phyloP scores from a whole-genome alignment of 2,329 filamentous ascomycete species.

The Thyridium curvatum region DNA sequence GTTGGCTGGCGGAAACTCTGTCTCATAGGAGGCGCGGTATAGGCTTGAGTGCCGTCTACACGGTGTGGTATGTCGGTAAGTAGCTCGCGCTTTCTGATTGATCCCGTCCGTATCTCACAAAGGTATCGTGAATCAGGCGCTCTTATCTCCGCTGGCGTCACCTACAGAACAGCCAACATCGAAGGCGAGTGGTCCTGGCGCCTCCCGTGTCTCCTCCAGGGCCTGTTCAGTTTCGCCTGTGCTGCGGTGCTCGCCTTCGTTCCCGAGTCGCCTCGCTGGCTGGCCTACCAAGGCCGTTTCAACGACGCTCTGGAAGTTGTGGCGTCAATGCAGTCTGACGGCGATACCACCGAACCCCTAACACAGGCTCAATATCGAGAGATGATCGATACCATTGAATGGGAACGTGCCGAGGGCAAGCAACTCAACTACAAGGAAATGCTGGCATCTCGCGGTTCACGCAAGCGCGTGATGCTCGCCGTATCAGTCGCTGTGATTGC shows the following conservation, averaged over 20 bases:
- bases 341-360: slow-evolving; percentile 1
- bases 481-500: slow-evolving; percentile 2
- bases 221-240: not conserved
- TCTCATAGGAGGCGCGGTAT: too few relatives aligned
- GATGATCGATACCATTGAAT: slow-evolving; percentile 6
- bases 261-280: slow-evolving; percentile 10
- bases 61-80: too few relatives aligned
- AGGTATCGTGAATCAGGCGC: too few relatives aligned
- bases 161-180: slow-evolving; percentile 7
- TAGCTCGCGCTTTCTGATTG: too few relatives aligned
- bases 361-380: slow-evolving; percentile 5
- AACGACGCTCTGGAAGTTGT: too few relatives aligned
- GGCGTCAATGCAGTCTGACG: not conserved
- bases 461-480: slow-evolving; percentile 2
- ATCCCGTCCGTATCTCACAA: too few relatives aligned
- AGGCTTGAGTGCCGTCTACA: too few relatives aligned
- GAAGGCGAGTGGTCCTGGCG: slow-evolving; percentile 9
- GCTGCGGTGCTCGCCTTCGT: not conserved
- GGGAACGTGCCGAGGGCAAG: too few relatives aligned
- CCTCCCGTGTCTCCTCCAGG: slow-evolving; percentile 10
- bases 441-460: not conserved
- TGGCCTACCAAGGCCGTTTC: slow-evolving; percentile 3
- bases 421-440: too few relatives aligned
- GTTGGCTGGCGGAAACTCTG: too few relatives aligned
- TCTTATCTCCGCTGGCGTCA: too few relatives aligned